These are phyloP conservation scores for Yamadazyma conglobata DNA, from an alignment of 1,139 yeast genomes.

Conservation along the genomic window DNA sequence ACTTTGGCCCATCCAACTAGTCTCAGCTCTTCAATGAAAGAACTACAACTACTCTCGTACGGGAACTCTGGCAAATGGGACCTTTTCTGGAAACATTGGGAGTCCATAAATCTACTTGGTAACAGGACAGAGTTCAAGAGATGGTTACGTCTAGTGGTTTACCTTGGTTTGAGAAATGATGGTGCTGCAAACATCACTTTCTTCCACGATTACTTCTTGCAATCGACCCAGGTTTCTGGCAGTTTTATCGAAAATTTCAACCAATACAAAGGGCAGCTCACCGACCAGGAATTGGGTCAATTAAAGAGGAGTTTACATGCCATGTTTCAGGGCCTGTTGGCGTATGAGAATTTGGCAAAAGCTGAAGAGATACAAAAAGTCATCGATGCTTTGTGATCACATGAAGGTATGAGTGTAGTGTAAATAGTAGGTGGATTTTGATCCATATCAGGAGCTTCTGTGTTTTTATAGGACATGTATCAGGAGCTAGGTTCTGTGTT, in stretches of 20 bases:
- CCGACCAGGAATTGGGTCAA: constrained; percentile 7
- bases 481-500: too few relatives aligned
- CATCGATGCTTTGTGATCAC: constrained; percentile 2
- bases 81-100: constrained; percentile 43
- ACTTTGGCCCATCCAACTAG: constrained; percentile 4
- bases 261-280: constrained; percentile 1
- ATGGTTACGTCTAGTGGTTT: constrained; percentile 38
- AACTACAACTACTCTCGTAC: constrained; percentile 33
- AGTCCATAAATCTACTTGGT: constrained; percentile 17
- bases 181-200: constrained; percentile 27
- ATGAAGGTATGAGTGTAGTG: too few relatives aligned
- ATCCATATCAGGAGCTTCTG: too few relatives aligned
- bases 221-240: constrained; percentile 19
- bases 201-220: constrained; percentile 30
- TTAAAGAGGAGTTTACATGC: constrained; percentile 8
- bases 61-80: constrained; percentile 41
- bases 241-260: constrained; percentile 24
- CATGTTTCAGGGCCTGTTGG: constrained; percentile 1
- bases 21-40: constrained; percentile 18
- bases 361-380: constrained; percentile 1
- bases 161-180: constrained; percentile 30
- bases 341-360: background rate
- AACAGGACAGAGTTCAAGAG: constrained; percentile 14
- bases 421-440: too few relatives aligned
- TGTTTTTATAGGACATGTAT: too few relatives aligned